phyloP scores from a whole-genome alignment of 1,284 basidiomycete genomes.

The Ganoderma lucidum region DNA sequence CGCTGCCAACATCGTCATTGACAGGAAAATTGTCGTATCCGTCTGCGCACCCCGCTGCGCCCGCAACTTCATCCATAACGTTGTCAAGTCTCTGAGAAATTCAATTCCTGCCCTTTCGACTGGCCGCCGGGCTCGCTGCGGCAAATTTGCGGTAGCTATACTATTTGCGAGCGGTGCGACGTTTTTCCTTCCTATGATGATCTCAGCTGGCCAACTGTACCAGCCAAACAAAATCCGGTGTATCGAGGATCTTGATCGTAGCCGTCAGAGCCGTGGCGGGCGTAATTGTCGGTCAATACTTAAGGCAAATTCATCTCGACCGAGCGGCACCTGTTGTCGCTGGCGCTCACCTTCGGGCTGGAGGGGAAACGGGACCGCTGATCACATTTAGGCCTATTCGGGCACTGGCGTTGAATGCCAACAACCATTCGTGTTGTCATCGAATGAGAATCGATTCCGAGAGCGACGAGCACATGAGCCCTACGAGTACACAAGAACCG shows the following conservation, averaged over 20 bases:
- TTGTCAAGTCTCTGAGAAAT: neutral
- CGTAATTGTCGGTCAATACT: slow-evolving; percentile 1
- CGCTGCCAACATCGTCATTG: neutral
- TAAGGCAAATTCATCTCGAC: neutral
- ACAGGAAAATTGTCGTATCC: neutral
- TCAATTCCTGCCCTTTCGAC: neutral
- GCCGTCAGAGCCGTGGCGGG: slow-evolving; percentile 8
- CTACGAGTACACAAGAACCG: slow-evolving; percentile 16
- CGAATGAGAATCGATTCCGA: neutral
- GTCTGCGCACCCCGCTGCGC: neutral
- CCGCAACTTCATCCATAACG: neutral
- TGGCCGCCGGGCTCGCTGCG: neutral
- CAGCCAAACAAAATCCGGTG: neutral
- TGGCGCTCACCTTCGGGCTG: neutral
- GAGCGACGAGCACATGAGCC: slow-evolving; percentile 5
- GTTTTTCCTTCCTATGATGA: neutral
- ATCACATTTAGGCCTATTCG: neutral
- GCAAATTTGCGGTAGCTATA: slow-evolving; percentile 1
- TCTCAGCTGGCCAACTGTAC: neutral
- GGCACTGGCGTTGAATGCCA: neutral
- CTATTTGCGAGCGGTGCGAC: neutral
- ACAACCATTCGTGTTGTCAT: neutral
- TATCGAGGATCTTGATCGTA: slow-evolving; percentile 4
- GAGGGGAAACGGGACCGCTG: neutral
- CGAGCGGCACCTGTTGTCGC: neutral